Evolutionary conservation across 1,284 basidiomycete species (phyloP).

Genomic region (Moniliophthora roreri): DNA sequence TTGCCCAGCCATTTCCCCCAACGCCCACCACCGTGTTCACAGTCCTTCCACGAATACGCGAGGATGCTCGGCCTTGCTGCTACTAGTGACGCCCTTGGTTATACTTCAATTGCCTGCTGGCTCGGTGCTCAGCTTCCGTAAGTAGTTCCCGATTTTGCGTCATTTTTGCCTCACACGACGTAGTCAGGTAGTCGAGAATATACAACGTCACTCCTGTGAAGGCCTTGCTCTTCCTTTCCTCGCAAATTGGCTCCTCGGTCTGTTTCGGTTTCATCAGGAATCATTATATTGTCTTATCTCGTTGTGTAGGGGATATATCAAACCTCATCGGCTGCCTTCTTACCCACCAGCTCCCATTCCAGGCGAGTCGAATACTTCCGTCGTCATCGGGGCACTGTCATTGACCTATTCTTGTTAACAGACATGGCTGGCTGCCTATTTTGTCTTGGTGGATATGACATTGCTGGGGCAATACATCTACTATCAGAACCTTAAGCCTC

Average conservation of each 20-base stretch:
- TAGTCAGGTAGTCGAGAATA: constrained; percentile 82
- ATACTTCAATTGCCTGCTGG: constrained; percentile 84
- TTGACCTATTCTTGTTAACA: constrained; percentile 30
- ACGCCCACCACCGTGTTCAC: not conserved
- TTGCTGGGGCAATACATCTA: constrained; percentile 80
- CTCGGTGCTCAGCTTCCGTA: constrained; percentile 90
- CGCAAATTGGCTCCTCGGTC: constrained; percentile 87
- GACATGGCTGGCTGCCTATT: constrained; percentile 89
- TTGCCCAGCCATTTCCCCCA: no score
- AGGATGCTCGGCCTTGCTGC: constrained; percentile 13
- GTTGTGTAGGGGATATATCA: constrained; percentile 74
- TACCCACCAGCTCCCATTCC: constrained; percentile 92
- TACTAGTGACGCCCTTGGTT: constrained; percentile 64
- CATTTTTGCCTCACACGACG: constrained; percentile 6
- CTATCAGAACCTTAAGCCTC: constrained; percentile 44
- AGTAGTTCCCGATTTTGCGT: constrained; percentile 35
- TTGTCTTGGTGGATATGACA: constrained; percentile 76
- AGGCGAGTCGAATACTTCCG: constrained; percentile 51
- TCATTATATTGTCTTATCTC: constrained; percentile 8
- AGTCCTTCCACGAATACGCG: not conserved
- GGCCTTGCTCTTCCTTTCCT: constrained; percentile 89
- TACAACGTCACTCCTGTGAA: constrained; percentile 72
- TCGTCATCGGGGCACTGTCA: not conserved
- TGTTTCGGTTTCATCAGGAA: constrained; percentile 22
- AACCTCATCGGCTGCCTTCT: constrained; percentile 90